Base-by-base conservation (phyloP, 2,329 filamentous ascomycete genomes). In the Colletotrichum abscissum region DNA sequence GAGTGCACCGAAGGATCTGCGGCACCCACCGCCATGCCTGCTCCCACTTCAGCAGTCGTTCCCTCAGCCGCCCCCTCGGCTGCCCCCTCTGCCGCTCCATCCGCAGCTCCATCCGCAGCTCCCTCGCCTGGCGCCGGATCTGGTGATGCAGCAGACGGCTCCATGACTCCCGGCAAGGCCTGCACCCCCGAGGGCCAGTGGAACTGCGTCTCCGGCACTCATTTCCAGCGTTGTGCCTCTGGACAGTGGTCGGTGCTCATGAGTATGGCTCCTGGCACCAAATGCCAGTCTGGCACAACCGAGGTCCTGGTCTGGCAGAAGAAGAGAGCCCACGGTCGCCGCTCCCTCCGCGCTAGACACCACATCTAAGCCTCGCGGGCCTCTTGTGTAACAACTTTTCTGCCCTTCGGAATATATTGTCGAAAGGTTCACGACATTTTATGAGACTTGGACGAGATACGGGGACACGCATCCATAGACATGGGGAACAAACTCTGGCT, bases 221-320 rank as follows among this genome's bases (percentile, higher is more conserved):
- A 86, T 63, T 92, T 90, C 85, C 90, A 92, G 81, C 89, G 89
- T 69, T 92, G 90, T 76, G 90, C 89, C n/a, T 87, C 85, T 16
- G 90, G 90, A 6, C 76, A 80, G 67, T 92, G 90, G 90, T 86
- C 87, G 22, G 78, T 76, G 6, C 74, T 84, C 52, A 83, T 88
- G 72, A 76, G 81, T 46, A 85, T 92, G 85, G 86, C 90, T 1
- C 75, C 83, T 1, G 90, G 90, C 49, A 91, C 88, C 16, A 81
- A 81, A 33, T 92, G 90, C 80, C 75, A 79, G 69, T 75, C 78
- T 26, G 81, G 79, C 64, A 72, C 77, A 46, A 72, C 69, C 24
- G 75, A 78, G 24, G 67, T 75, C 22, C 78, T 84, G 55, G 75
- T 74, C 28, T 75, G 76, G 74, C 33, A 64, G 35, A 76, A 72